Evolutionary conservation across 2,329 filamentous ascomycete species (phyloP), one percentile per base, ranked within the genome.

Genomic region (Trichophyton schoenleinii): DNA sequence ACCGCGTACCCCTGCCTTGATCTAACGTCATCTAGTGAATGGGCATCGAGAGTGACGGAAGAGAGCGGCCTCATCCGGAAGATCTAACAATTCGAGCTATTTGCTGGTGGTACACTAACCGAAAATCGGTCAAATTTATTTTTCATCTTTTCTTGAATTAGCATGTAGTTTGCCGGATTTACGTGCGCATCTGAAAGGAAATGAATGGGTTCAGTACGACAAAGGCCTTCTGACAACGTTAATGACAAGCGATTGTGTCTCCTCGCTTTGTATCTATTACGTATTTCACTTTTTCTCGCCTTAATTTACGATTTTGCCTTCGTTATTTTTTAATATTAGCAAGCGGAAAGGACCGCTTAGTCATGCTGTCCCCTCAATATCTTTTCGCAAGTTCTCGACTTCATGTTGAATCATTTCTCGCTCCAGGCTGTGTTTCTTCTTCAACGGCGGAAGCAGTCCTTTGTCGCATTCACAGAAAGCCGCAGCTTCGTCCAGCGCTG

Each of bases 1-100:
- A 34, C 11, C 44, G 58, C 64, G 64, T 68, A 61, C 65, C 57
- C n/a, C 28, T 58, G 4, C 52, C 18, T 55, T 11, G 3, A 7
- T 13, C 62, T 60, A 59, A 42, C 58, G 60, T 42, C 61, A 53
- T 20, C 55, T 66, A 78, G 77, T 52, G 79, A 81, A 71, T 81
- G 78, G 78, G 78, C 79, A 28, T 77, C 78, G 60, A 73, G 78
- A 60, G 77, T 79, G 7, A 73, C 74, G 60, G 73, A 75, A 55
- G 71, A 69, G 2, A 78, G 76, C 61, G 73, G 75, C 18, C 68
- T 81, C 55, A 79, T 81, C 62, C 66, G 64, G 44, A 77, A 73
- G 28, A 44, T 9, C 20, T 59, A 20, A 48, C 6, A 44, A 38
- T 44, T 20, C 4, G 44, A 22, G 13, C 31, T 15, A 25, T 52